phyloP scores from a whole-genome alignment of 148 eudicot genomes.

The Rhododendron simsii region DNA sequence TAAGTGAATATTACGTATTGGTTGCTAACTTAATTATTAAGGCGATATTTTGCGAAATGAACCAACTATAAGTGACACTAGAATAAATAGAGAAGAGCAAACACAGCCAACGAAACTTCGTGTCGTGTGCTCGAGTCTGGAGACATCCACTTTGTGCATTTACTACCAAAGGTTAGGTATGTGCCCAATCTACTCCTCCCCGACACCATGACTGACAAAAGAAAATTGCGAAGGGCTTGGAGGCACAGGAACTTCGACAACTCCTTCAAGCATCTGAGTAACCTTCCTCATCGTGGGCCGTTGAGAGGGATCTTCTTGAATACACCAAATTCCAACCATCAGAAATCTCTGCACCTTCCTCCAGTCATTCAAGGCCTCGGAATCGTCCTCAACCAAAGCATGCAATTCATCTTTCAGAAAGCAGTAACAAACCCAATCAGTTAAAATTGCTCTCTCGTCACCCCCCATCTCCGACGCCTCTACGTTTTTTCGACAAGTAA shows the following conservation, averaged over 20 bases:
- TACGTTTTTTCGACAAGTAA: constrained; percentile 6
- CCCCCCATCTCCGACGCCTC: background rate
- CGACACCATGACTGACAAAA: background rate
- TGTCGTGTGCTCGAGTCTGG: background rate
- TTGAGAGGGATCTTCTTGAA: no score
- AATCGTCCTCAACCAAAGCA: background rate
- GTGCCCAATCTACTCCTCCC: background rate
- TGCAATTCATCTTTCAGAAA: background rate
- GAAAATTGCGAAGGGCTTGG: background rate
- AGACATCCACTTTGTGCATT: background rate
- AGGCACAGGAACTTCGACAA: no score
- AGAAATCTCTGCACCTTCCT: no score
- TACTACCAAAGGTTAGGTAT: background rate
- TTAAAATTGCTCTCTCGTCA: background rate
- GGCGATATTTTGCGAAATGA: no score
- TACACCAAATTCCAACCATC: no score
- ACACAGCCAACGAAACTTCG: background rate
- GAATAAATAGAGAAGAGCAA: background rate
- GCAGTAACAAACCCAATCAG: constrained; percentile 14
- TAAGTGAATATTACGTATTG: background rate
- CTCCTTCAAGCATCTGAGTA: no score
- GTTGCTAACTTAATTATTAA: background rate
- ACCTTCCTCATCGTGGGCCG: no score
- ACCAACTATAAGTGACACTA: background rate
- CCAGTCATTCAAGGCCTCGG: no score